Conservation (phyloP, 257 asterid genomes). For the Ilex aquifolium region DNA sequence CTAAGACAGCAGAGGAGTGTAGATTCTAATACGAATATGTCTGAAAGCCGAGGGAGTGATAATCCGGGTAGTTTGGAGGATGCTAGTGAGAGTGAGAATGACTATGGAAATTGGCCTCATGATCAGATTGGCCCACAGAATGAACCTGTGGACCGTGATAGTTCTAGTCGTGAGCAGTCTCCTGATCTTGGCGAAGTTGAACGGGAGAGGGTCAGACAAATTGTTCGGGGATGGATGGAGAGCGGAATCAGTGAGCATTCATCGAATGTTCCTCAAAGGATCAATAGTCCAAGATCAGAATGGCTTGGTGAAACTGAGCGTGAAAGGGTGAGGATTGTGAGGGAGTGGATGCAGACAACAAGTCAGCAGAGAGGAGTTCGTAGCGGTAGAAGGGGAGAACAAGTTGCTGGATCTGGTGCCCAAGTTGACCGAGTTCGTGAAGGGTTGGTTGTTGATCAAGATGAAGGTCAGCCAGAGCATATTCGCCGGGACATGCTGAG, state of each 20-base stretch:
- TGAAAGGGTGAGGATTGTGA: slow-evolving; percentile 88
- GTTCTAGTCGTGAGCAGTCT: slow-evolving; percentile 85
- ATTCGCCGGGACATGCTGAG: slow-evolving; percentile 76
- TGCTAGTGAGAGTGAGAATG: slow-evolving; percentile 61
- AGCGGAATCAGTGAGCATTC: slow-evolving; percentile 64
- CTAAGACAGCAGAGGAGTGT: slow-evolving; percentile 60
- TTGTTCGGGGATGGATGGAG: slow-evolving; percentile 98
- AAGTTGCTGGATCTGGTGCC: slow-evolving; percentile 25
- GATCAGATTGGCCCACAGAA: slow-evolving; percentile 36
- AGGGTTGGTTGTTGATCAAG: slow-evolving; percentile 45
- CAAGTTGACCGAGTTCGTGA: slow-evolving; percentile 50
- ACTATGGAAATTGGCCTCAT: slow-evolving; percentile 50
- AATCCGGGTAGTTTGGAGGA: slow-evolving; percentile 53
- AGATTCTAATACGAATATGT: slow-evolving; percentile 46
- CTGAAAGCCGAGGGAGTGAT: slow-evolving; percentile 54
- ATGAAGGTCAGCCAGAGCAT: slow-evolving; percentile 76
- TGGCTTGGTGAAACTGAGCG: slow-evolving; percentile 96
- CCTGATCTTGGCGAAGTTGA: slow-evolving; percentile 83
- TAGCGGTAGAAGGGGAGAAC: slow-evolving; percentile 51
- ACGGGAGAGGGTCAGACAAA: slow-evolving; percentile 90
- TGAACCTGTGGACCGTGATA: slow-evolving; percentile 42
- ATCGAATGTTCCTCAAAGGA: slow-evolving; percentile 56
- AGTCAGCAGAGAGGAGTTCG: slow-evolving; percentile 81
- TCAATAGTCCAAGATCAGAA: slow-evolving; percentile 67
- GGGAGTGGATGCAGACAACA: slow-evolving; percentile 95